A percentile compares a stretch with the other conserved stretches of the same genome.
phyloP scores from a whole-genome alignment of 306 rosid genomes.

The Vigna nakashimae region DNA sequence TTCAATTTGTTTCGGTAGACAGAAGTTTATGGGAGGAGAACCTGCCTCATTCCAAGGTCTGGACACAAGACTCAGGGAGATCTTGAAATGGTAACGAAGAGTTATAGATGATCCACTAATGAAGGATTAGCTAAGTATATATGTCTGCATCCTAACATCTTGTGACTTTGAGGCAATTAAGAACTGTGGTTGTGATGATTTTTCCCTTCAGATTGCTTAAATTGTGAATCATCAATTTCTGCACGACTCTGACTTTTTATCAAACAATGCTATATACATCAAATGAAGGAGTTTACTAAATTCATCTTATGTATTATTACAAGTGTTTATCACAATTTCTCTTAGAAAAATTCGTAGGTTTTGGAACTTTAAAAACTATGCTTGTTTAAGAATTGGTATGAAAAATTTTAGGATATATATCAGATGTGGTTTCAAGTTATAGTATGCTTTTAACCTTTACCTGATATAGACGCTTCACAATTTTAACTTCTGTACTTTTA shows the following conservation, averaged over 20 bases:
- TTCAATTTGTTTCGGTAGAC: background rate
- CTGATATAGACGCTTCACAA: conserved; percentile 4
- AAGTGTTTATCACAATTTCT: background rate
- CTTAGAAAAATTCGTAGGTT: background rate
- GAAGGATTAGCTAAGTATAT: background rate
- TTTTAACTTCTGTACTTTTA: conserved; percentile 8
- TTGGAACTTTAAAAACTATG: background rate
- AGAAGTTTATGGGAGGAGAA: background rate
- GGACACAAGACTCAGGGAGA: background rate
- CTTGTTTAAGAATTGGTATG: conserved; percentile 21
- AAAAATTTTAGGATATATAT: conserved; percentile 6
- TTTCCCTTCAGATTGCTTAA: conserved; percentile 19
- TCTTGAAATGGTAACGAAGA: conserved; percentile 2
- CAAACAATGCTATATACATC: background rate
- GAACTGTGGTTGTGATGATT: conserved; percentile 15
- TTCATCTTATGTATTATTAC: conserved; percentile 10
- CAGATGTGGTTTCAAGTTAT: conserved; percentile 21
- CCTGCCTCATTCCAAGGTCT: background rate
- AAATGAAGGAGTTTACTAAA: conserved; percentile 26
- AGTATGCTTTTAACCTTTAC: background rate
- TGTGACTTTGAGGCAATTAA: background rate
- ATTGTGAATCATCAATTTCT: background rate
- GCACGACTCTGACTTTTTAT: background rate
- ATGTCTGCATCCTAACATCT: background rate
- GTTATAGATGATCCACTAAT: background rate